A percentile compares a stretch with the other conserved stretches of the same genome.
Evolutionary conservation across 2,329 filamentous ascomycete genomes (phyloP).

Genomic region (Colletotrichum melonis): DNA sequence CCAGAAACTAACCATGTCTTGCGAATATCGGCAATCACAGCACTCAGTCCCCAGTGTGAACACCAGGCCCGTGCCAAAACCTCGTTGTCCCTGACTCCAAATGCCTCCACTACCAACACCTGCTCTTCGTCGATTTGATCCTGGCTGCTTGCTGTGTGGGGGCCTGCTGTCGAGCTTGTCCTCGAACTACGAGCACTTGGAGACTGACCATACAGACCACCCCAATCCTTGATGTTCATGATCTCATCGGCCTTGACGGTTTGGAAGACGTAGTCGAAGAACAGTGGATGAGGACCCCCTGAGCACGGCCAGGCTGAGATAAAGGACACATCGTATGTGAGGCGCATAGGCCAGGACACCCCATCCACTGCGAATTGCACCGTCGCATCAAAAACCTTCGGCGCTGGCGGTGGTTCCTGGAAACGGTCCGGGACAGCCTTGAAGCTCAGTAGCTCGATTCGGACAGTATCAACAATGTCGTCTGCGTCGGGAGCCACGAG

Average conservation of each 20-base stretch:
- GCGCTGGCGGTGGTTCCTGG: conserved; percentile 43
- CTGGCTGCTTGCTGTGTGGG: conserved; percentile 37
- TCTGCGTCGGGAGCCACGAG: conserved; percentile 68
- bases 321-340: conserved; percentile 75
- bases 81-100: conserved; percentile 80
- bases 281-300: conserved; percentile 74
- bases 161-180: conserved; percentile 48
- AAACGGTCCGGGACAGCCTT: conserved; percentile 51
- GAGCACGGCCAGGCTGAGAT: conserved; percentile 74
- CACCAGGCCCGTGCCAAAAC: conserved; percentile 83
- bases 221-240: conserved; percentile 75
- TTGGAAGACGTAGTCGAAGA: conserved; percentile 76
- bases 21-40: conserved; percentile 75
- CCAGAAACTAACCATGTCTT: conserved; percentile 70
- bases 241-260: conserved; percentile 72
- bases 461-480: conserved; percentile 72
- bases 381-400: conserved; percentile 68
- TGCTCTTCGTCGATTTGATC: conserved; percentile 68
- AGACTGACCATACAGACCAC: conserved; percentile 50
- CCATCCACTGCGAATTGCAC: conserved; percentile 74
- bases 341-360: conserved; percentile 70
- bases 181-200: conserved; percentile 43
- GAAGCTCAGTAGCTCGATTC: conserved; percentile 76
- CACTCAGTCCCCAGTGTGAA: conserved; percentile 78
- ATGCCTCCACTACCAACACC: conserved; percentile 78